Evolutionary conservation across 2,329 filamentous ascomycete genomes (phyloP).

Genomic region (Fusarium sp.): DNA sequence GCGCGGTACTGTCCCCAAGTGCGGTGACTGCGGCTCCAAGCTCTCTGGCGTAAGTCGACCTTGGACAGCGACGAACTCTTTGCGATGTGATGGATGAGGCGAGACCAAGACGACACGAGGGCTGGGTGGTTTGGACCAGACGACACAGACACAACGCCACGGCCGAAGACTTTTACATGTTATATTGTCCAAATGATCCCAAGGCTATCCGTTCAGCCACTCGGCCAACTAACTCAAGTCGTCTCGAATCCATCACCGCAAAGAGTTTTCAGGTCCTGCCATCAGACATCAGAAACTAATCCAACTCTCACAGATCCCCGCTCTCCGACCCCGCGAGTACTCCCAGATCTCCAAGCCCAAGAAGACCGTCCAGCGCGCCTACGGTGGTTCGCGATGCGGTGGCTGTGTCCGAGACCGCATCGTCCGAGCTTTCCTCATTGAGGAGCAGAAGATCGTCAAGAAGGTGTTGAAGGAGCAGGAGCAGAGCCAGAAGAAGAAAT

Average conservation of each 20-base stretch:
- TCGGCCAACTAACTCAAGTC: background rate
- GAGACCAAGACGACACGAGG: constrained; percentile 16
- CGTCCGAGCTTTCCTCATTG: constrained; percentile 97
- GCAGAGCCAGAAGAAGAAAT: constrained; percentile 74
- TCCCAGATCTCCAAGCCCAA: constrained; percentile 95
- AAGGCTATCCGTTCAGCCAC: background rate
- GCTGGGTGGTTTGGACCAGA: constrained; percentile 7
- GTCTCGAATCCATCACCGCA: constrained; percentile 13
- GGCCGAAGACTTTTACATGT: background rate
- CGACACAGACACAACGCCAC: background rate
- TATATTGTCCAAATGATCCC: background rate
- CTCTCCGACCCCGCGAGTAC: constrained; percentile 98
- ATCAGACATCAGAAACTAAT: constrained; percentile 30
- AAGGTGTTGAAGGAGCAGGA: constrained; percentile 99
- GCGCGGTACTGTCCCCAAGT: constrained; percentile 97
- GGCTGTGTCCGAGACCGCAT: constrained; percentile 99
- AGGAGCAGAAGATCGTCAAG: constrained; percentile 99
- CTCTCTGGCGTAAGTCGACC: constrained; percentile 88
- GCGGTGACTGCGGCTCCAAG: constrained; percentile 98
- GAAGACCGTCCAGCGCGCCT: constrained; percentile 99
- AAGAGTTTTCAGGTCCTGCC: constrained; percentile 3
- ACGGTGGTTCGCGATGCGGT: constrained; percentile 97
- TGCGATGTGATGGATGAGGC: constrained; percentile 27
- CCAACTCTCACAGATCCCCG: constrained; percentile 72
- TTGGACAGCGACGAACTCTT: constrained; percentile 25